A percentile compares a stretch with the other conserved stretches of the same genome.
These are phyloP conservation scores for Ganoderma resinaceum DNA, from an alignment of 1,284 basidiomycete genomes.

Conservation along the genomic window DNA sequence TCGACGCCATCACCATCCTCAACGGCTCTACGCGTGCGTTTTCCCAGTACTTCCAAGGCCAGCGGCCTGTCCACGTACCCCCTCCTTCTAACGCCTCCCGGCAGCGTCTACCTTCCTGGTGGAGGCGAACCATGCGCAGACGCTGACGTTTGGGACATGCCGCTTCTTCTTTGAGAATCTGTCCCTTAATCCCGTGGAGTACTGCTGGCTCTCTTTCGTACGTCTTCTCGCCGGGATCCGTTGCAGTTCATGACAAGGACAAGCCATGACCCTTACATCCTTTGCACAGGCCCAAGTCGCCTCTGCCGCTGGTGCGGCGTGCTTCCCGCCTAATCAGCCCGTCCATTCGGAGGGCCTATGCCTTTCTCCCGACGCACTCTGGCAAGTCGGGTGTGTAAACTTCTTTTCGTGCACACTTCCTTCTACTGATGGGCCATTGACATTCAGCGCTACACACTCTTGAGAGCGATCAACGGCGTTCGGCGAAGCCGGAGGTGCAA, in stretches of 20 bases:
- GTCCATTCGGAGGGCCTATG: conserved; percentile 35
- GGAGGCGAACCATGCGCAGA: conserved; percentile 33
- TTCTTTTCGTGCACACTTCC: neutral
- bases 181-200: conserved; percentile 30
- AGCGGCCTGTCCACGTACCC: neutral
- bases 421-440: neutral
- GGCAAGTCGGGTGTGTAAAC: conserved; percentile 34
- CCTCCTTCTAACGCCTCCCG: neutral
- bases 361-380: conserved; percentile 26
- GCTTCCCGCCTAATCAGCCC: conserved; percentile 37
- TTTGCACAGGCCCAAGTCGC: conserved; percentile 27
- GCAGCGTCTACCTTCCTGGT: conserved; percentile 39
- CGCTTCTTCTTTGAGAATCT: conserved; percentile 39
- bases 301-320: conserved; percentile 31
- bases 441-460: neutral
- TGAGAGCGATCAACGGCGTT: neutral
- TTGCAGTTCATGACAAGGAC: neutral
- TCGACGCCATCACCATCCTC: conserved; percentile 33
- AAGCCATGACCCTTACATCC: neutral
- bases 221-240: neutral
- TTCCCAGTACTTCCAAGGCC: neutral
- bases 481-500: neutral
- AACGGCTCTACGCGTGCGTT: conserved; percentile 27
- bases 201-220: conserved; percentile 39
- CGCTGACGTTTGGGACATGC: conserved; percentile 40